Evolutionary conservation across 2,329 filamentous ascomycete species (phyloP), one percentile per base, ranked within the genome.

Genomic region (Calonectria crousiana): DNA sequence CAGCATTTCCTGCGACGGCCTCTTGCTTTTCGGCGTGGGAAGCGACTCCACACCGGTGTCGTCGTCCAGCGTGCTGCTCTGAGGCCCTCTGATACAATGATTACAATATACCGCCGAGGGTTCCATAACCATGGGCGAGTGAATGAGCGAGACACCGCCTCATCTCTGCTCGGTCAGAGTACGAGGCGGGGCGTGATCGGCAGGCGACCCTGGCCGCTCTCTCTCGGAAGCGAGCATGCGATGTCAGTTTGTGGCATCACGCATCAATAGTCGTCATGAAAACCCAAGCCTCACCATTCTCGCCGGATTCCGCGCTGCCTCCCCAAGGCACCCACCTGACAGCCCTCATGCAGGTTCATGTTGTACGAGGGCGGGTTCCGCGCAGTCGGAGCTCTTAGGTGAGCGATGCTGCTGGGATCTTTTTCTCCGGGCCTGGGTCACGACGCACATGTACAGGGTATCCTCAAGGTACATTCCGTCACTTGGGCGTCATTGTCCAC

Each of bases 331-430:
- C 20, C 52, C 73, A 62, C 65, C 30, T 66, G 53, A 60, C 58
- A 72, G 30, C 65, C 65, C 51, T 65, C 51, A 60, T 69, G 70
- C 73, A 69, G 49, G 44, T 53, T 30, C 64, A 52, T 34, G 73
- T 75, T 62, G 60, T 71, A 75, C 69, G 53, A 53, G 41, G 52
- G 36, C 60, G 60, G 38, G 71, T 72, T 73, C 66, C 71, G 65
- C 66, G 66, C 66, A 49, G 71, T 60, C 66, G 66, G 71, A 69
- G 71, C 52, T 69, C 65, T 60, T 34, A 58, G n/a, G 66, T 73
- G 56, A 73, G 56, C 71, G 18, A 72, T 60, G 23, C 51, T 49
- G 28, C 71, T 69, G 38, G 71, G 66, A 56, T 69, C 58, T 69
- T 58, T 66, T 47, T 41, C 34, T 60, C 66, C 49, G 49, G 49